Evolutionary conservation across 208 protist species (phyloP), one percentile per base, ranked within the genome.

Genomic region (Vickermania ingenoplastis): DNA sequence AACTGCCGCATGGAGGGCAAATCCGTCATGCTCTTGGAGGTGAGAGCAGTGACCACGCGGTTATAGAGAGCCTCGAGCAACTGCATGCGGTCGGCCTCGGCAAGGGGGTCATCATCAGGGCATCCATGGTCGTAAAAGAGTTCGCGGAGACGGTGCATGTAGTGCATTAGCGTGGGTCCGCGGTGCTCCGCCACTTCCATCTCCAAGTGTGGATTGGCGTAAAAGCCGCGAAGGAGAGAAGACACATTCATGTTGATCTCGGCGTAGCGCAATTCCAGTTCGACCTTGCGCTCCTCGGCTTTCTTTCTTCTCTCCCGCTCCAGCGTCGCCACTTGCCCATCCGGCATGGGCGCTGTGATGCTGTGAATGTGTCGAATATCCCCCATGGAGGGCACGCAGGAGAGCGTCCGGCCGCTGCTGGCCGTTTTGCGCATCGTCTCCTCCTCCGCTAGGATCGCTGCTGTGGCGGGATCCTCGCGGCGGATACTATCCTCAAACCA

Each of bases 211-310:
- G 73, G 73, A 26, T 75, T 80, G 11, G 65, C 63, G 31, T 61
- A 57, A 25, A 80, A 49, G 26, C 73, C 73, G 36, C 63, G 57
- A 28, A 80, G 69, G 14, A 80, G 56, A n/a, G 68, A 61, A 52
- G 63, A 59, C 13, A 78, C 63, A 30, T 61, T 61, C 31, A 30
- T 31, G n/a, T 22, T 55, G 13, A 61, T n/a, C 57, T 61, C 41
- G 24, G 22, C 41, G 25, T 59, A n/a, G 14, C 22, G 17, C 7
- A 45, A 11, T 27, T 45, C 28, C 14, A 49, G 7, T n/a, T 59
- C n/a, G 13, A 11, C 13, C 28, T 28, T 45, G 13, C 55, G 17
- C 22, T 59, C 55, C 22, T 45, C 28, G 7, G 11, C 11, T 11
- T n/a, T 45, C 57, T 53, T 27, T 11, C 41, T 53, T 23, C 57